These are phyloP conservation scores for Apiotrichum brassicae DNA, from an alignment of 1,284 basidiomycete genomes.

Conservation along the genomic window DNA sequence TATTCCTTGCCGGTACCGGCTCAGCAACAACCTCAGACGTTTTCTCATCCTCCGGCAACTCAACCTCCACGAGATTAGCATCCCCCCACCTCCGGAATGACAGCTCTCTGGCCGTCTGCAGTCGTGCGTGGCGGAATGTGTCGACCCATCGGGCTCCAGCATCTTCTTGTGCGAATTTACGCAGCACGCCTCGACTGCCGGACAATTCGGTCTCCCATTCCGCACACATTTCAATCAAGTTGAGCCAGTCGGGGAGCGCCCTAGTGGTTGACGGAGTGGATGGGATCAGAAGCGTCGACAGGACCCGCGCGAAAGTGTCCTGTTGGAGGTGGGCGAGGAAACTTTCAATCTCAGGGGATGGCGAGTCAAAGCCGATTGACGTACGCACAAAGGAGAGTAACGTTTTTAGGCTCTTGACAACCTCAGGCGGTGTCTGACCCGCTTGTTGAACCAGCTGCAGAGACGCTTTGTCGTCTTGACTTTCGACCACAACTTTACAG, in stretches of 20 bases:
- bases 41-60: neutral
- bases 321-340: conserved; percentile 16
- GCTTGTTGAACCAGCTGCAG: no score
- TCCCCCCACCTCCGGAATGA: neutral
- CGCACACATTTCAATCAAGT: conserved; percentile 54
- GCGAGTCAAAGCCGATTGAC: conserved; percentile 9
- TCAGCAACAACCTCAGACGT: neutral
- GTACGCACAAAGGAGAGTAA: conserved; percentile 18
- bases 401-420: conserved; percentile 17
- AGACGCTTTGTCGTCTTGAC: neutral
- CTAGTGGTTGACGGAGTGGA: conserved; percentile 59
- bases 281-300: conserved; percentile 61
- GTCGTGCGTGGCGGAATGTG: conserved; percentile 5
- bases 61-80: neutral
- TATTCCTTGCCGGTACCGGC: no score
- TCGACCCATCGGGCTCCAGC: conserved; percentile 46
- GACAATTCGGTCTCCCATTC: conserved; percentile 56
- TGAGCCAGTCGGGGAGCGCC: conserved; percentile 58
- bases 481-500: neutral
- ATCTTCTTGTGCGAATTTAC: conserved; percentile 47
- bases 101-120: conserved; percentile 3
- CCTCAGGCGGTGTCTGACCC: neutral
- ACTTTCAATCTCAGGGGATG: conserved; percentile 13
- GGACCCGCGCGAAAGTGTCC: conserved; percentile 45
- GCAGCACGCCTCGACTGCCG: conserved; percentile 7